A percentile compares a stretch with the other conserved stretches of the same genome.
Conservation (phyloP, 441 rosid species). For the Populus hybrid region DNA sequence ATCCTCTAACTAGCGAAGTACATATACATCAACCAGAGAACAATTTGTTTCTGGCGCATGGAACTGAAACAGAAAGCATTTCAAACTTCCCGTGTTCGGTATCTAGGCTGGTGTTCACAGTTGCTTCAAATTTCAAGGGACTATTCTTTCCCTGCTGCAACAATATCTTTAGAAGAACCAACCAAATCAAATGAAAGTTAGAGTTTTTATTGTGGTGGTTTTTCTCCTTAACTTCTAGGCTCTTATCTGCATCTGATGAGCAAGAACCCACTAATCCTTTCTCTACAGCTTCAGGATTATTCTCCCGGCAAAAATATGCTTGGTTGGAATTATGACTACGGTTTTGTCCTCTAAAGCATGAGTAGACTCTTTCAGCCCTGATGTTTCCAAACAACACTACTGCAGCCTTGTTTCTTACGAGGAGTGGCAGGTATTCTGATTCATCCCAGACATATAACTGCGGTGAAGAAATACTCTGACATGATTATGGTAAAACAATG, state of each 20-base stretch:
- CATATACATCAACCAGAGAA: background rate
- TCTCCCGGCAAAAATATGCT: slow-evolving; percentile 6
- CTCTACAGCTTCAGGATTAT: background rate
- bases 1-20: background rate
- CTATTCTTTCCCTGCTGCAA: slow-evolving; percentile 41
- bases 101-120: slow-evolving; percentile 34
- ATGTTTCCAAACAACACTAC: slow-evolving; percentile 55
- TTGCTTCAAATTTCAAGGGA: slow-evolving; percentile 41
- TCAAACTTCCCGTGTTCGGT: slow-evolving; percentile 43
- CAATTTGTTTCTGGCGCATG: slow-evolving; percentile 25
- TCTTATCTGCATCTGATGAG: slow-evolving; percentile 19
- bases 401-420: slow-evolving; percentile 54
- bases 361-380: slow-evolving; percentile 45
- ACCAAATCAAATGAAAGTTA: slow-evolving; percentile 40
- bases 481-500: background rate
- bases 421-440: slow-evolving; percentile 43
- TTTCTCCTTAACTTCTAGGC: slow-evolving; percentile 10
- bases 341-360: slow-evolving; percentile 16
- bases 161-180: slow-evolving; percentile 34
- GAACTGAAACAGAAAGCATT: slow-evolving; percentile 38
- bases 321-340: background rate
- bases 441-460: slow-evolving; percentile 67
- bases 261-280: background rate
- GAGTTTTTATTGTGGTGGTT: slow-evolving; percentile 10
- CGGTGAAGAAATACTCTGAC: slow-evolving; percentile 10